These are phyloP conservation scores for Phyllosticta citribraziliensis DNA, from an alignment of 2,329 filamentous ascomycete species.

Conservation along the genomic window DNA sequence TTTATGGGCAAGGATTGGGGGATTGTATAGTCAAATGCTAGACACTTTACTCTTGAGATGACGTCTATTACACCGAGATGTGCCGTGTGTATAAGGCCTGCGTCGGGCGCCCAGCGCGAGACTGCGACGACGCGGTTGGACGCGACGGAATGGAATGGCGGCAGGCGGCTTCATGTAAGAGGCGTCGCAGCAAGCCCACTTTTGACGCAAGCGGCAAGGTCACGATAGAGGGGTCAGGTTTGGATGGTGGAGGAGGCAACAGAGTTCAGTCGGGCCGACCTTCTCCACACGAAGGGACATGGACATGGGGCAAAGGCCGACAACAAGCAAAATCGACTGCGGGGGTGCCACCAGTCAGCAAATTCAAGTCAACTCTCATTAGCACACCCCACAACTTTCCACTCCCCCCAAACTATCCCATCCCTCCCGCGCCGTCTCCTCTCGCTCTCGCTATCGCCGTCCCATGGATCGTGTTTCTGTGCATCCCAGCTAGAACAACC, in stretches of 20 bases:
- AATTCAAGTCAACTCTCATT: background rate
- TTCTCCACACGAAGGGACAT: background rate
- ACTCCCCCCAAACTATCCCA: background rate
- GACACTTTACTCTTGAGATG: background rate
- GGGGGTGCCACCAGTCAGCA: background rate
- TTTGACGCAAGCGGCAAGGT: background rate
- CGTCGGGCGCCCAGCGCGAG: background rate
- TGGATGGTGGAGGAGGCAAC: background rate
- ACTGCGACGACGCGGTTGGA: background rate
- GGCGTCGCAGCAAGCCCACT: background rate
- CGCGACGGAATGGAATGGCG: background rate
- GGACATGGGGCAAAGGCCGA: background rate
- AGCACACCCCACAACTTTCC: background rate
- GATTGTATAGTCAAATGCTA: background rate
- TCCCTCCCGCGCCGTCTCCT: background rate
- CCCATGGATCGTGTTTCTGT: background rate
- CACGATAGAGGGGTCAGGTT: background rate
- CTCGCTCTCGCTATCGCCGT: background rate
- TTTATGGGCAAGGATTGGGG: background rate
- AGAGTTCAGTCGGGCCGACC: background rate
- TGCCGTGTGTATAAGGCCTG: background rate
- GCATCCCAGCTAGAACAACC: background rate
- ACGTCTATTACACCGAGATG: background rate
- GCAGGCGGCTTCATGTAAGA: background rate
- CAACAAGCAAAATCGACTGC: background rate